Percentiles rank a stretch among this genome's conserved stretches.
Evolutionary conservation across 257 asterid genomes (phyloP).

Genomic region (Plantago major): DNA sequence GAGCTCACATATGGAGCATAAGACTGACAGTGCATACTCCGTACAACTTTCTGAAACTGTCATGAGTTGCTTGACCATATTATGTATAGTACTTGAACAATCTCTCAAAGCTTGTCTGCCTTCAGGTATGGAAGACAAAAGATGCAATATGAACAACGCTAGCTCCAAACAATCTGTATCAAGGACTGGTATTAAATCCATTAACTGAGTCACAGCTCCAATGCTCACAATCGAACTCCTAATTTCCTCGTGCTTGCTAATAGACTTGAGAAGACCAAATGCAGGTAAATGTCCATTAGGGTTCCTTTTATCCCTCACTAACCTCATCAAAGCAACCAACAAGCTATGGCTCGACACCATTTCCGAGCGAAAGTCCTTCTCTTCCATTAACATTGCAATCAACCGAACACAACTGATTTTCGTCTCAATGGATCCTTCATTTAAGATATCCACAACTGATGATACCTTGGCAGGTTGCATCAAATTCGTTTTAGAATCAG

Average conservation of each 20-base stretch:
- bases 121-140: slow-evolving; percentile 43
- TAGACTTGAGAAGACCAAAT: slow-evolving; percentile 49
- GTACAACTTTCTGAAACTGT: slow-evolving; percentile 58
- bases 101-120: slow-evolving; percentile 60
- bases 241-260: slow-evolving; percentile 40
- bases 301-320: slow-evolving; percentile 47
- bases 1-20: slow-evolving; percentile 52
- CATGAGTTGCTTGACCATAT: slow-evolving; percentile 49
- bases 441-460: slow-evolving; percentile 48
- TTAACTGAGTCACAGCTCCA: slow-evolving; percentile 55
- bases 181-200: slow-evolving; percentile 40
- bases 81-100: slow-evolving; percentile 43
- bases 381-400: slow-evolving; percentile 51
- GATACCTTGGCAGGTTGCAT: slow-evolving; percentile 72
- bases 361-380: slow-evolving; percentile 42
- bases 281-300: slow-evolving; percentile 47
- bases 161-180: slow-evolving; percentile 50
- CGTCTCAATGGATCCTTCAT: slow-evolving; percentile 62
- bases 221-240: slow-evolving; percentile 44
- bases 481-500: slow-evolving; percentile 43
- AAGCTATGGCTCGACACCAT: slow-evolving; percentile 49
- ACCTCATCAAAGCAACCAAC: slow-evolving; percentile 54
- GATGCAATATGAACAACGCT: slow-evolving; percentile 43
- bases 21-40: slow-evolving; percentile 45
- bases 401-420: slow-evolving; percentile 50